Conservation (phyloP, 352 stramenopile species). For the Elongisporangium senticosum region DNA sequence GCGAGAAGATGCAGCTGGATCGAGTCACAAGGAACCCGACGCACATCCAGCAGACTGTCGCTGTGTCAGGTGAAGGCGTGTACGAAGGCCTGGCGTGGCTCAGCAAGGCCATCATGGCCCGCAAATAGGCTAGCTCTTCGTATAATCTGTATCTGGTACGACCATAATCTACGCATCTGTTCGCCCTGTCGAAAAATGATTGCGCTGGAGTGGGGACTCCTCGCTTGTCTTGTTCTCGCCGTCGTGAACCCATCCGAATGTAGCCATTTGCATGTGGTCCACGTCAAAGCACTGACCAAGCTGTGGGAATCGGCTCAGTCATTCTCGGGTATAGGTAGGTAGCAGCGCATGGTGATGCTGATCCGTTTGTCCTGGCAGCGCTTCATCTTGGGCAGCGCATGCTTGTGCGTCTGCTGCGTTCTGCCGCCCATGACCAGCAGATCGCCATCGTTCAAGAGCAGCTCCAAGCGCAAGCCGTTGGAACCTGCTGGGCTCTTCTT, state of each 20-base stretch:
- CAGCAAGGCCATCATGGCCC: slow-evolving; percentile 17
- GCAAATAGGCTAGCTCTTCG: not conserved
- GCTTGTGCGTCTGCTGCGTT: slow-evolving; percentile 72
- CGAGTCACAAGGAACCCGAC: slow-evolving; percentile 25
- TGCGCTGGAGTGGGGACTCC: no score
- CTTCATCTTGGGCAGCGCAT: slow-evolving; percentile 74
- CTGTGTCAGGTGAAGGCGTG: slow-evolving; percentile 26
- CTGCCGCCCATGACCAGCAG: slow-evolving; percentile 78
- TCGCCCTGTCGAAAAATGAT: no score
- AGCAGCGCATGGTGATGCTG: slow-evolving; percentile 49
- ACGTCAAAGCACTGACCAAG: no score
- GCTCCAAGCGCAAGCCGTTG: slow-evolving; percentile 24
- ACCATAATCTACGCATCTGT: no score
- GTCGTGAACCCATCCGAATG: no score
- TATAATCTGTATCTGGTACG: no score
- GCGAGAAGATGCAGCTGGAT: slow-evolving; percentile 22
- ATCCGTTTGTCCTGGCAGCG: slow-evolving; percentile 31
- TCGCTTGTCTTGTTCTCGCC: no score
- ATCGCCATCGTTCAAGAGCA: slow-evolving; percentile 63
- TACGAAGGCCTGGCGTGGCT: slow-evolving; percentile 43
- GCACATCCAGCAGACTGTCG: slow-evolving; percentile 23
- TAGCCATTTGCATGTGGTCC: no score
- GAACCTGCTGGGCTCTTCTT: slow-evolving; percentile 13
- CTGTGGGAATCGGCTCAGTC: no score
- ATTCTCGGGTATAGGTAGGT: no score